A percentile compares a stretch with the other conserved stretches of the same genome.
Conservation (phyloP, 495 filamentous ascomycete species). For the Cenococcum geophilum region DNA sequence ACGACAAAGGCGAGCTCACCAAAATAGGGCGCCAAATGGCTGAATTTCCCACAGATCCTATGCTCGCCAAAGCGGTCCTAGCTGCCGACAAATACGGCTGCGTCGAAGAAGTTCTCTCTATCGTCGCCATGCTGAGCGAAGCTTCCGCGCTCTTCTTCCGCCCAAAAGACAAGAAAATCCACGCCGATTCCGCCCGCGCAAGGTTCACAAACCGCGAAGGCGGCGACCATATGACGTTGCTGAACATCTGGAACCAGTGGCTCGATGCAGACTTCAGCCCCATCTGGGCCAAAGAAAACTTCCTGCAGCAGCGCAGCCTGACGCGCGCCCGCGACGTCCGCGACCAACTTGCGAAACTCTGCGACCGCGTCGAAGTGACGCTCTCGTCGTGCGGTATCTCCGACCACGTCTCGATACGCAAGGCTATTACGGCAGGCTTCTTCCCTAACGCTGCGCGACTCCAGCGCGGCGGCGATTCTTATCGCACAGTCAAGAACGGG, state of each 20-base stretch:
- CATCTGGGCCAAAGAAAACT: constrained; percentile 91
- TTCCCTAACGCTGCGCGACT: constrained; percentile 90
- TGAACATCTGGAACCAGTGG: constrained; percentile 99
- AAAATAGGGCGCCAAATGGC: constrained; percentile 94
- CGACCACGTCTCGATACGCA: constrained; percentile 72
- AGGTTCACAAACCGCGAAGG: constrained; percentile 90
- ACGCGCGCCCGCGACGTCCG: constrained; percentile 86
- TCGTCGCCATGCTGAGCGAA: constrained; percentile 91
- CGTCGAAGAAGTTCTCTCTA: constrained; percentile 89
- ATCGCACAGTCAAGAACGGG: constrained; percentile 91
- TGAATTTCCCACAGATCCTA: constrained; percentile 90
- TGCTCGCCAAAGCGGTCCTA: constrained; percentile 88
- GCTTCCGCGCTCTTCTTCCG: constrained; percentile 86
- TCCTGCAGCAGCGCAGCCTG: constrained; percentile 80
- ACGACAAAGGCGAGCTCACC: constrained; percentile 83
- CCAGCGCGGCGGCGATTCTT: constrained; percentile 78
- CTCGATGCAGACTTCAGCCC: constrained; percentile 84
- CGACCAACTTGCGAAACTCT: constrained; percentile 90
- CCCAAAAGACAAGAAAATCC: constrained; percentile 95
- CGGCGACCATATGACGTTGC: constrained; percentile 80
- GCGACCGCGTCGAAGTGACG: constrained; percentile 83
- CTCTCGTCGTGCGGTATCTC: constrained; percentile 60
- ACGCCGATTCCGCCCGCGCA: constrained; percentile 86
- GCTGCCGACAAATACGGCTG: constrained; percentile 82
- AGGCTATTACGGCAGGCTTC: constrained; percentile 86